These are phyloP conservation scores for Pisolithus albus DNA, from an alignment of 768 basidiomycete species.

Conservation along the genomic window DNA sequence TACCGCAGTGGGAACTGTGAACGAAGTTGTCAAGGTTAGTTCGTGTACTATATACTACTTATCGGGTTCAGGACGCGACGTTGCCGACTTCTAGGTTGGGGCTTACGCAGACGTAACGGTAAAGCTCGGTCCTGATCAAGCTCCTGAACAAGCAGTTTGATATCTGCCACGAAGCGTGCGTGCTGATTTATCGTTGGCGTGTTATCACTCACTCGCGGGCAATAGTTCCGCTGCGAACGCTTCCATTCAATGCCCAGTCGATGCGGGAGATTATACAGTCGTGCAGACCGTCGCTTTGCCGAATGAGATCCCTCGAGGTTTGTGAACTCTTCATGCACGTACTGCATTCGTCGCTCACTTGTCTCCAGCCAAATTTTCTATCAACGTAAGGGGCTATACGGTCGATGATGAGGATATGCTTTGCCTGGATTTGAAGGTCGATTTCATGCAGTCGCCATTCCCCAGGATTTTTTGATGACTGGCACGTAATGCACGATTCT, in stretches of 20 bases:
- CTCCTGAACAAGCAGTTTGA: constrained; percentile 80
- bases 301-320: constrained; percentile 83
- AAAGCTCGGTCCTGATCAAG: constrained; percentile 89
- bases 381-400: constrained; percentile 65
- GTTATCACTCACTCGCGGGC: neutral
- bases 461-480: constrained; percentile 21
- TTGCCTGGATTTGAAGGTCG: constrained; percentile 72
- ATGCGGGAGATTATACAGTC: constrained; percentile 64
- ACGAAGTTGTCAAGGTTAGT: constrained; percentile 58
- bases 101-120: constrained; percentile 86
- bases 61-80: constrained; percentile 7
- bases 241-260: constrained; percentile 77
- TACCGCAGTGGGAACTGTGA: constrained; percentile 57
- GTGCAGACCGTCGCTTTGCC: constrained; percentile 82
- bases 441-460: constrained; percentile 54
- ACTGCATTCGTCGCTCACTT: constrained; percentile 2
- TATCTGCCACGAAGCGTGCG: constrained; percentile 91
- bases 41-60: neutral
- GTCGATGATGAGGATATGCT: constrained; percentile 66
- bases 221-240: constrained; percentile 68
- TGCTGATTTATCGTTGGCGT: constrained; percentile 13
- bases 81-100: constrained; percentile 58
- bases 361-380: constrained; percentile 70
- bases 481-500: no score
- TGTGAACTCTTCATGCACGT: constrained; percentile 8